These are phyloP conservation scores for Aspergillus biplanus DNA, from an alignment of 495 filamentous ascomycete genomes.

Conservation along the genomic window DNA sequence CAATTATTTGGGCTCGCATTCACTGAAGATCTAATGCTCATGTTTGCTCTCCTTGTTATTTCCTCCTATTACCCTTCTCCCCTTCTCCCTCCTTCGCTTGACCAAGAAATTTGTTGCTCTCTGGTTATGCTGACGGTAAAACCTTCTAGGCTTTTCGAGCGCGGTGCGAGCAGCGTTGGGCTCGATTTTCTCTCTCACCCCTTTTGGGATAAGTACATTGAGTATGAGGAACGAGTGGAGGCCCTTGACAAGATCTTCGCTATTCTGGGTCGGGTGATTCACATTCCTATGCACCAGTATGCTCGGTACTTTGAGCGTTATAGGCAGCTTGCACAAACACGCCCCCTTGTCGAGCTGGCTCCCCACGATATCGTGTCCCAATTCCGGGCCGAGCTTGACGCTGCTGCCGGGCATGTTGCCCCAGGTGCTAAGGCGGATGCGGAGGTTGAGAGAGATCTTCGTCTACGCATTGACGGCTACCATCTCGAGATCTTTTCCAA, in stretches of 20 bases:
- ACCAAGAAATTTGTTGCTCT: not conserved
- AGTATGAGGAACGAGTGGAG: constrained; percentile 90
- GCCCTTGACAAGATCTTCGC: constrained; percentile 84
- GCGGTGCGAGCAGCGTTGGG: constrained; percentile 81
- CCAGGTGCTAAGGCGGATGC: constrained; percentile 61
- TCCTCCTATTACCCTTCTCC: constrained; percentile 35
- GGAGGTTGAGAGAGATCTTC: constrained; percentile 83
- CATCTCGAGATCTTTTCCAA: constrained; percentile 80
- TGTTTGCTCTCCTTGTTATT: constrained; percentile 49
- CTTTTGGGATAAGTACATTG: constrained; percentile 99
- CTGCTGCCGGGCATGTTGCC: constrained; percentile 48
- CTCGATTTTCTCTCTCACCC: constrained; percentile 93
- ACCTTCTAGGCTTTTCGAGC: constrained; percentile 80
- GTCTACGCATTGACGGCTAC: constrained; percentile 75
- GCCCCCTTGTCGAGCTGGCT: constrained; percentile 74
- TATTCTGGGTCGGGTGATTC: constrained; percentile 82
- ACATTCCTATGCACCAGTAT: constrained; percentile 97
- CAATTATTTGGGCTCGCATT: constrained; percentile 44
- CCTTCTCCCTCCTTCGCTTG: constrained; percentile 22
- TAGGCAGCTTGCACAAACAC: constrained; percentile 72
- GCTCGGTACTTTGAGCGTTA: constrained; percentile 93
- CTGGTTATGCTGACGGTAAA: constrained; percentile 37
- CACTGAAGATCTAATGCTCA: constrained; percentile 55
- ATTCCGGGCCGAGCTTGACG: constrained; percentile 72
- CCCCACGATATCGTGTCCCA: constrained; percentile 67